Conservation (phyloP, 2,329 filamentous ascomycete species). For the Elsinoe fawcettii region DNA sequence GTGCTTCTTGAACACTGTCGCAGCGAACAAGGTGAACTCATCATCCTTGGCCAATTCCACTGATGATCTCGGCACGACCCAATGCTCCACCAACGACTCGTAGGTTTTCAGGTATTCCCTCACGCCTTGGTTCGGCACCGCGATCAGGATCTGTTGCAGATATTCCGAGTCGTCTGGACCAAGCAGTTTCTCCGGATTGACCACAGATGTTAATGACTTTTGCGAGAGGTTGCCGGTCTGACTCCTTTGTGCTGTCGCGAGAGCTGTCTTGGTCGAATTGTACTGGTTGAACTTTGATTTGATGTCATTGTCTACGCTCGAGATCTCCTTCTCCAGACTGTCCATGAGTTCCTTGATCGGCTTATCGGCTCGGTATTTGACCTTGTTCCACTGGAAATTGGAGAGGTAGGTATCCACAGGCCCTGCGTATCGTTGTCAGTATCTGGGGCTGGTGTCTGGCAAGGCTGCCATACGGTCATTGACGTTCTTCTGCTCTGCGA, state of each 20-base stretch:
- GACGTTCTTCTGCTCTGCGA: conserved; percentile 80
- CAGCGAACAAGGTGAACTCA: conserved; percentile 81
- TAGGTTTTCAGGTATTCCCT: conserved; percentile 88
- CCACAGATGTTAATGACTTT: conserved; percentile 83
- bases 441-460: conserved; percentile 1
- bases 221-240: conserved; percentile 92
- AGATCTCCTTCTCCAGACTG: conserved; percentile 82
- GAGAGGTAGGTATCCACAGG: conserved; percentile 91
- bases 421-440: conserved; percentile 47
- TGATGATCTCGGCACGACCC: conserved; percentile 89
- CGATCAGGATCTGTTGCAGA: conserved; percentile 89
- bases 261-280: conserved; percentile 78
- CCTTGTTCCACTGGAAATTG: conserved; percentile 92
- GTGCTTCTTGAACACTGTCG: conserved; percentile 90
- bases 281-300: conserved; percentile 92
- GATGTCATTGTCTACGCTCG: conserved; percentile 90
- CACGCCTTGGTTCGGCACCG: conserved; percentile 68
- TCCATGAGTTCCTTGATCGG: conserved; percentile 80
- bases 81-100: conserved; percentile 69
- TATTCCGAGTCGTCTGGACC: conserved; percentile 83
- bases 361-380: conserved; percentile 92
- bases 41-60: conserved; percentile 73
- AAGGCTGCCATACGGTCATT: conserved; percentile 70
- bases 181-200: conserved; percentile 65
- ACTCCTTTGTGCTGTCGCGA: conserved; percentile 72